These are phyloP conservation scores for Naganishia vaughanmartiniae DNA, from an alignment of 768 basidiomycete species.

Conservation along the genomic window DNA sequence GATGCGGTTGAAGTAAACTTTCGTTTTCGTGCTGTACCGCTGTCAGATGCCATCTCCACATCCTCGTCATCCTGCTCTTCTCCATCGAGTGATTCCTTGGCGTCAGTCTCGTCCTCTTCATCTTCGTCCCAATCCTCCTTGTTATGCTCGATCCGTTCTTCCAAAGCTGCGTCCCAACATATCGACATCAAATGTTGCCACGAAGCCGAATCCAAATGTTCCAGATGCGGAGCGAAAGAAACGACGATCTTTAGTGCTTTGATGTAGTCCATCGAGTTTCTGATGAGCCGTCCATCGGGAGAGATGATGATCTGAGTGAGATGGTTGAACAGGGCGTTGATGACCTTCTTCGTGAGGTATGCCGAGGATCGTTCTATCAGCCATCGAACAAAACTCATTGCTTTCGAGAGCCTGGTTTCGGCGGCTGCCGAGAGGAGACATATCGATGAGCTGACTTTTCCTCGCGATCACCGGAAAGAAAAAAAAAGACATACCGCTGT, in stretches of 20 bases:
- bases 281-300: slow-evolving; percentile 58
- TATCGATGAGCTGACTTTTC: neutral
- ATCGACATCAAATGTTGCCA: slow-evolving; percentile 72
- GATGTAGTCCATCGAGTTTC: slow-evolving; percentile 72
- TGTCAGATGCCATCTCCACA: slow-evolving; percentile 29
- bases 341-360: slow-evolving; percentile 60
- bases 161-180: slow-evolving; percentile 73
- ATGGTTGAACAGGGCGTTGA: slow-evolving; percentile 64
- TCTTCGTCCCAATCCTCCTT: slow-evolving; percentile 50
- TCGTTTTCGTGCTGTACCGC: slow-evolving; percentile 19
- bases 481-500: slow-evolving; percentile 13
- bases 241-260: slow-evolving; percentile 71
- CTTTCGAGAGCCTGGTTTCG: slow-evolving; percentile 63
- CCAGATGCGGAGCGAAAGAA: slow-evolving; percentile 70
- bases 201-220: slow-evolving; percentile 62
- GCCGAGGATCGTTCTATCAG: slow-evolving; percentile 65
- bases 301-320: slow-evolving; percentile 63
- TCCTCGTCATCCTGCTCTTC: slow-evolving; percentile 40
- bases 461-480: neutral
- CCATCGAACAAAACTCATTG: slow-evolving; percentile 68
- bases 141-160: slow-evolving; percentile 53
- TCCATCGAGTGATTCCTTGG: slow-evolving; percentile 20
- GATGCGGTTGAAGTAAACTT: slow-evolving; percentile 36
- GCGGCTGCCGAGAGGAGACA: slow-evolving; percentile 51
- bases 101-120: slow-evolving; percentile 35